phyloP scores from a whole-genome alignment of 2,329 filamentous ascomycete genomes.

The Fonsecaea pugnacius region DNA sequence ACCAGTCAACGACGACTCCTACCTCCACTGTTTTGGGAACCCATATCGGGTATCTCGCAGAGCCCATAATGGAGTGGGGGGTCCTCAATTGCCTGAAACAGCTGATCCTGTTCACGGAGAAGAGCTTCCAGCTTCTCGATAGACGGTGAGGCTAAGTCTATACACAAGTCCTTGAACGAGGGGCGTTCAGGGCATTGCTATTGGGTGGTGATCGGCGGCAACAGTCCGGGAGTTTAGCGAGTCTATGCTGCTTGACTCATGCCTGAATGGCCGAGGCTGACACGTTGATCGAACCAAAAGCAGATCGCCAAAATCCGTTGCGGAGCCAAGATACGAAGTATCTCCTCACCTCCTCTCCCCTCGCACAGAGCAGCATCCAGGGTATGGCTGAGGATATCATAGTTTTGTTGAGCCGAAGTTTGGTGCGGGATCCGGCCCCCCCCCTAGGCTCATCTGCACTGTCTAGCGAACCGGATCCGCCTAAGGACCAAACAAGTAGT shows the following conservation, averaged over 20 bases:
- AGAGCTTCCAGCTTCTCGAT: neutral
- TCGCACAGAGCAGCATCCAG: neutral
- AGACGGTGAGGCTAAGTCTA: neutral
- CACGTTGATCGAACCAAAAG: neutral
- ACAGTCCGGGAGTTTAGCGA: neutral
- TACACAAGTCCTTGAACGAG: neutral
- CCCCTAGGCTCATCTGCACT: neutral
- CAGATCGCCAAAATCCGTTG: conserved; percentile 5
- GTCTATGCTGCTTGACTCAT: neutral
- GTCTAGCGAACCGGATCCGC: neutral
- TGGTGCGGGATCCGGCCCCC: conserved; percentile 11
- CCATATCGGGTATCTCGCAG: conserved; percentile 14
- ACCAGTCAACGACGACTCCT: conserved; percentile 7
- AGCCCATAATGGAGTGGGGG: conserved; percentile 2
- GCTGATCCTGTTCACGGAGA: neutral
- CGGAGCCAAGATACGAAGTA: conserved; percentile 1
- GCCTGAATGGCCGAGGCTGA: neutral
- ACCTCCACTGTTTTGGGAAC: neutral
- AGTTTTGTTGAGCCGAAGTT: conserved; percentile 15
- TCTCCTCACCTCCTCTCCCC: neutral
- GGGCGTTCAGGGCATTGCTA: neutral
- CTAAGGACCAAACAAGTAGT: neutral
- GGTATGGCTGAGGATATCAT: neutral
- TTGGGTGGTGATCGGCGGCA: neutral
- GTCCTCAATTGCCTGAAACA: conserved; percentile 8